These are phyloP conservation scores for Parachaetomium inaequale DNA, from an alignment of 495 filamentous ascomycete genomes.

Conservation along the genomic window DNA sequence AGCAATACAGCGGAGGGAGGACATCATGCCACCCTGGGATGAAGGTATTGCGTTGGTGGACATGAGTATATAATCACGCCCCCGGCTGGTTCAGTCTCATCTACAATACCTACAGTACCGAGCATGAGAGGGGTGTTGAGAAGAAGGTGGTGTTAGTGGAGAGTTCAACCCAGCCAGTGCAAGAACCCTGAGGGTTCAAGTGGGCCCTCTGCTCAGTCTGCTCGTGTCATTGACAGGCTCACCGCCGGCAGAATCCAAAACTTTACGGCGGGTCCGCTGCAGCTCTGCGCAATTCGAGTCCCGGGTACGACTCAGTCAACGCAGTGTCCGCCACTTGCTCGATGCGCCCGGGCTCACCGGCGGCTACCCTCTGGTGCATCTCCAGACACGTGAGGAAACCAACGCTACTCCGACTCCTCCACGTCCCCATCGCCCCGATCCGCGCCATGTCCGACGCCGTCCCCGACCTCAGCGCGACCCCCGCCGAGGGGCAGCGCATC, in stretches of 20 bases:
- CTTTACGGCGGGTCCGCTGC: background rate
- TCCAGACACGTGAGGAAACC: conserved; percentile 11
- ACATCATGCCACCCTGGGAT: no score
- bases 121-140: no score
- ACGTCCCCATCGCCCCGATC: background rate
- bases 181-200: conserved; percentile 6
- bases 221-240: conserved; percentile 2
- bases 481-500: conserved; percentile 35
- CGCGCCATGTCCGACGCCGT: conserved; percentile 31
- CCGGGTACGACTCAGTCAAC: background rate
- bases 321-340: conserved; percentile 6
- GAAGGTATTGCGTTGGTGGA: no score
- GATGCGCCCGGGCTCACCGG: conserved; percentile 14
- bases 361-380: conserved; percentile 15
- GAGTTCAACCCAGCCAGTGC: background rate
- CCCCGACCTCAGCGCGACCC: conserved; percentile 21
- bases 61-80: no score
- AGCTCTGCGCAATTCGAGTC: background rate
- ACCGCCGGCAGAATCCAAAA: conserved; percentile 27
- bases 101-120: no score
- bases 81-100: no score
- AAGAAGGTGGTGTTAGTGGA: no score
- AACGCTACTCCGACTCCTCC: background rate
- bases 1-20: no score
- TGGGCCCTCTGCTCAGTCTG: background rate